A percentile compares a stretch with the other conserved stretches of the same genome.
These are phyloP conservation scores for Somion occarium DNA, from an alignment of 1,284 basidiomycete genomes.

Conservation along the genomic window DNA sequence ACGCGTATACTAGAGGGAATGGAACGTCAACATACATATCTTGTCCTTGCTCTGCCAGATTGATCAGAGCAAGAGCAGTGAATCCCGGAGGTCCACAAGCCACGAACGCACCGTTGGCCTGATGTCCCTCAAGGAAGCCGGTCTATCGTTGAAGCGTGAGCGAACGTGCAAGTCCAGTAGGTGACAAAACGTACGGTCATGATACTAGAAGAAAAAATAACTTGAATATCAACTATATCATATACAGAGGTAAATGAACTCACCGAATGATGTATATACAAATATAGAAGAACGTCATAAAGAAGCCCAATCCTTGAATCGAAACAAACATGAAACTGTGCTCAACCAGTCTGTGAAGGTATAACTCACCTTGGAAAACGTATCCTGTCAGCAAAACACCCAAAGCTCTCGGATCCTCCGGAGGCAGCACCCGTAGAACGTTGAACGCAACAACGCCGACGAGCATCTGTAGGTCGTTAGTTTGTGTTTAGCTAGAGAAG, in stretches of 20 bases:
- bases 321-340: no score
- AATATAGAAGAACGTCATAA: conserved; percentile 49
- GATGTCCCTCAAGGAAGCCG: conserved; percentile 44
- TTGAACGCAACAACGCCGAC: conserved; percentile 45
- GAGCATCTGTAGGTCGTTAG: conserved; percentile 32
- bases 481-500: conserved; percentile 1
- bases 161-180: background rate
- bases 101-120: conserved; percentile 44
- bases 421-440: conserved; percentile 34
- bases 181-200: conserved; percentile 31
- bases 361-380: conserved; percentile 42
- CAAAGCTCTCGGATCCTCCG: conserved; percentile 30
- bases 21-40: conserved; percentile 34
- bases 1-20: background rate
- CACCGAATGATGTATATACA: conserved; percentile 46
- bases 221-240: no score
- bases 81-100: conserved; percentile 44
- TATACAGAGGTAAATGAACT: conserved; percentile 16
- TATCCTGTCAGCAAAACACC: conserved; percentile 41
- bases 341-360: no score
- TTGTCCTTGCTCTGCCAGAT: conserved; percentile 33
- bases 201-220: conserved; percentile 26
- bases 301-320: conserved; percentile 43
- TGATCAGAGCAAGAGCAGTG: conserved; percentile 41
- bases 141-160: conserved; percentile 27